A percentile compares a stretch with the other conserved stretches of the same genome.
Conservation (phyloP, 2,329 filamentous ascomycete species). For the Gyromitra esculenta region DNA sequence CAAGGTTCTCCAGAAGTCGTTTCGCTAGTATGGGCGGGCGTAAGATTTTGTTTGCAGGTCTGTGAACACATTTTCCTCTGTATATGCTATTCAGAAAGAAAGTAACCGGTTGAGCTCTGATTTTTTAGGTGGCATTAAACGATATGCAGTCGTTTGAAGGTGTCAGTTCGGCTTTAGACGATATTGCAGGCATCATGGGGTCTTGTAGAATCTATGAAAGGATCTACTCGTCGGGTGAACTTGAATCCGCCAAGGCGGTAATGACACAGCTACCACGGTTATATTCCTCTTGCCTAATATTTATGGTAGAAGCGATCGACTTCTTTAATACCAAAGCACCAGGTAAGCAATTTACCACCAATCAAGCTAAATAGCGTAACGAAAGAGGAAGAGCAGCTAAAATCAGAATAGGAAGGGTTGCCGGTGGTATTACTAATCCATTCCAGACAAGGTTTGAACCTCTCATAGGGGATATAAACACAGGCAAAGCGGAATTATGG, state of each 20-base stretch:
- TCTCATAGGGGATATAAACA: background rate
- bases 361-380: background rate
- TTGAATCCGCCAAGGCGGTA: conserved; percentile 3
- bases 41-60: conserved; percentile 44
- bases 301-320: conserved; percentile 18
- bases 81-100: background rate
- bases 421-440: conserved; percentile 14
- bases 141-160: conserved; percentile 13
- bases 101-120: background rate
- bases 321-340: background rate
- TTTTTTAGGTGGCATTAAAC: conserved; percentile 9
- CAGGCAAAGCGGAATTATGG: background rate
- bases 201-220: conserved; percentile 16
- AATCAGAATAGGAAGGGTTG: background rate
- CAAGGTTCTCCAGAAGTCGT: conserved; percentile 37
- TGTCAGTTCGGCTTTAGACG: background rate
- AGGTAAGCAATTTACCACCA: background rate
- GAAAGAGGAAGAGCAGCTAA: background rate
- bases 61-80: background rate
- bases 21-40: conserved; percentile 40
- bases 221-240: background rate
- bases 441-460: conserved; percentile 15
- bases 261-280: background rate
- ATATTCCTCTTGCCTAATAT: background rate
- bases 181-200: conserved; percentile 15